phyloP scores from a whole-genome alignment of 352 stramenopile species.

The Pythium folliculosum region DNA sequence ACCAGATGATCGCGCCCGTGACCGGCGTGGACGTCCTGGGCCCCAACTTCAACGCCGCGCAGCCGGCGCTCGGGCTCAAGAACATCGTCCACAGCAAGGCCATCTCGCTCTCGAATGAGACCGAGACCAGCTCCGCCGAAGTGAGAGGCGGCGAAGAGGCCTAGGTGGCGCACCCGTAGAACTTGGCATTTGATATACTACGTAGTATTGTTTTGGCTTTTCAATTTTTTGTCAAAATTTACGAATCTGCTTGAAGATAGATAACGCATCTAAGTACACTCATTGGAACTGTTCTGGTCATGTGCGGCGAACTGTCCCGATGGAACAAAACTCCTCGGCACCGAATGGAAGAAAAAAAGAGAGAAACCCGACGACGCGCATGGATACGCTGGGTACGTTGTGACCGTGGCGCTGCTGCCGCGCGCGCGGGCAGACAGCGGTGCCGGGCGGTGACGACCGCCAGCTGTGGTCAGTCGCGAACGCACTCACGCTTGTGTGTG shows the following conservation, averaged over 20 bases:
- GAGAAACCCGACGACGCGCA: background rate
- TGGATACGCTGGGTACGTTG: background rate
- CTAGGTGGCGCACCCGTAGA: background rate
- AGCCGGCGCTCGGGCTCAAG: conserved; percentile 8
- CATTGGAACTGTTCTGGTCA: background rate
- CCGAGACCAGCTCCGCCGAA: conserved; percentile 8
- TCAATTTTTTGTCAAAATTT: conserved; percentile 7
- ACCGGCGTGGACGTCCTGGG: conserved; percentile 35
- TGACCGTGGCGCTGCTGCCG: background rate
- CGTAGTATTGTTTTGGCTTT: background rate
- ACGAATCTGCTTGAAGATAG: background rate
- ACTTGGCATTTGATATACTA: background rate
- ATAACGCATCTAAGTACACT: background rate
- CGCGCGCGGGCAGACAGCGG: background rate
- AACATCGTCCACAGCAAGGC: background rate
- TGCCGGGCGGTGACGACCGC: conserved; percentile 1
- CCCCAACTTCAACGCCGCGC: conserved; percentile 15
- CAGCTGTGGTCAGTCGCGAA: conserved; percentile 5
- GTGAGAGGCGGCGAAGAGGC: background rate
- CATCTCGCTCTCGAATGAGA: conserved; percentile 16
- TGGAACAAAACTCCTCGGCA: background rate
- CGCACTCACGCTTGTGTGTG: background rate
- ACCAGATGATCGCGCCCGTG: conserved; percentile 29
- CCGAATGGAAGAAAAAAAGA: conserved; percentile 1
- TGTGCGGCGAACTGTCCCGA: background rate